Percentiles rank a stretch among this genome's conserved stretches.
Conservation (phyloP, 2,329 filamentous ascomycete species). For the Thielaviopsis punctulata region DNA sequence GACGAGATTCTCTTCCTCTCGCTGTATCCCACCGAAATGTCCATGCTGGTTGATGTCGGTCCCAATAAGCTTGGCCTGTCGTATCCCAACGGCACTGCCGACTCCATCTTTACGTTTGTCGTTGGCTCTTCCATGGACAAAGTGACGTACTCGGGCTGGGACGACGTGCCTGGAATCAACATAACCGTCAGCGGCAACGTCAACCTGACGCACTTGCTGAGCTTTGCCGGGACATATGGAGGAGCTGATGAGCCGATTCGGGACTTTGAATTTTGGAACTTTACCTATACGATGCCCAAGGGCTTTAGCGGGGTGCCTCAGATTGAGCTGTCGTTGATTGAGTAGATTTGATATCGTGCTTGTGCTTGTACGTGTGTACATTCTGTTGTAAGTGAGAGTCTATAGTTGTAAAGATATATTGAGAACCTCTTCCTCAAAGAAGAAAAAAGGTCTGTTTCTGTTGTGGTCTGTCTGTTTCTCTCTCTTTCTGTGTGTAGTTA, state of each 20-base stretch:
- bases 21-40: constrained; percentile 23
- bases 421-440: no score
- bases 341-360: neutral
- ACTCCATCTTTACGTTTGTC: constrained; percentile 32
- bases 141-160: constrained; percentile 27
- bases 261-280: constrained; percentile 31
- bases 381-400: no score
- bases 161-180: constrained; percentile 29
- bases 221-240: constrained; percentile 25
- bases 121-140: constrained; percentile 29
- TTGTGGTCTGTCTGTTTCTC: no score
- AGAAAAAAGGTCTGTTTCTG: no score
- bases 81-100: constrained; percentile 34
- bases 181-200: constrained; percentile 29
- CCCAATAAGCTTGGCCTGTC: constrained; percentile 29
- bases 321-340: constrained; percentile 5
- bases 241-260: constrained; percentile 18
- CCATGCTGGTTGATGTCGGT: constrained; percentile 24
- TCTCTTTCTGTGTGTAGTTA: no score
- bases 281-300: constrained; percentile 24
- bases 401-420: no score
- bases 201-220: constrained; percentile 22
- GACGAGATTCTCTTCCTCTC: constrained; percentile 19
- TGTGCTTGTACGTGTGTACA: no score
- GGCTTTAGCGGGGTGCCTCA: constrained; percentile 14